These are phyloP conservation scores for Camellia japonica DNA, from an alignment of 148 eudicot genomes.

Conservation along the genomic window DNA sequence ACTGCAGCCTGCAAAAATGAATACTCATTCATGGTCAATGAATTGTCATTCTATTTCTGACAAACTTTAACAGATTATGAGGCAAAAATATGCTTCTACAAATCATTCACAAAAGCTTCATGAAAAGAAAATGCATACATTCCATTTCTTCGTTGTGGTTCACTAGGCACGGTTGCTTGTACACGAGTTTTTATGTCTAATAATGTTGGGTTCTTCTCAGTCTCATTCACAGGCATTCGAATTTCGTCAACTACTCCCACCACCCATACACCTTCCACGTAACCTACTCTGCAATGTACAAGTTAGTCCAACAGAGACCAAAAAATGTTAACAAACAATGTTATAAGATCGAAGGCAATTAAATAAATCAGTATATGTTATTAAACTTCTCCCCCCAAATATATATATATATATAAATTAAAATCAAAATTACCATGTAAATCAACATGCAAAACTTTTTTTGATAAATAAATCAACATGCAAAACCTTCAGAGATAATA, in stretches of 20 bases:
- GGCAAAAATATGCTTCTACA: background rate
- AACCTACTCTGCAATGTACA: constrained; percentile 59
- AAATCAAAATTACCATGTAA: background rate
- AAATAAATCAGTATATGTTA: background rate
- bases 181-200: constrained; percentile 91
- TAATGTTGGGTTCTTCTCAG: constrained; percentile 43
- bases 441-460: too few species aligned
- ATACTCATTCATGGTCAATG: background rate
- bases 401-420: too few species aligned
- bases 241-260: constrained; percentile 90
- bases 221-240: constrained; percentile 55
- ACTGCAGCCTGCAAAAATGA: constrained; percentile 65
- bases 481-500: background rate
- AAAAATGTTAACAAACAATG: background rate
- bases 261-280: constrained; percentile 83
- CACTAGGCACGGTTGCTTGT: constrained; percentile 58
- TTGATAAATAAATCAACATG: too few species aligned
- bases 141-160: constrained; percentile 81
- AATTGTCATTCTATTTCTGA: background rate
- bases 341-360: background rate
- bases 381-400: background rate
- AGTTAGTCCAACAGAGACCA: constrained; percentile 12
- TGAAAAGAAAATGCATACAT: constrained; percentile 38
- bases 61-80: background rate
- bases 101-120: background rate